A percentile compares a stretch with the other conserved stretches of the same genome.
Conservation (phyloP, 805 yeast genomes). For the Candida gorgasii region DNA sequence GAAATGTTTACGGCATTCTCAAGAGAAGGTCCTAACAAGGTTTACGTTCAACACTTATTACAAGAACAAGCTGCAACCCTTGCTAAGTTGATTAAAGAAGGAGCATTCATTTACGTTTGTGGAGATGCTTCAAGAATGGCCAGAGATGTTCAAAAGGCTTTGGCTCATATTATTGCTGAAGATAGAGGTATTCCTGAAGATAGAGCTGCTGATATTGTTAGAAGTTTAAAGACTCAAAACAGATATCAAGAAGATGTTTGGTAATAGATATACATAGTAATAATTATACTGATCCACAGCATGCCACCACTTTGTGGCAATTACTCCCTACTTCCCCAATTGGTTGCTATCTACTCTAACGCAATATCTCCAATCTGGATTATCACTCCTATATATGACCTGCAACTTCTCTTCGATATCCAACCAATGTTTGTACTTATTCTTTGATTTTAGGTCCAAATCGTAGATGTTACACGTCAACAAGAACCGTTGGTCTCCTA, state of each 20-base stretch:
- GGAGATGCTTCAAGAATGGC: constrained; percentile 98
- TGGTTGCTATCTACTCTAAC: constrained; percentile 13
- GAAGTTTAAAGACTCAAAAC: constrained; percentile 77
- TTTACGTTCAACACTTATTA: constrained; percentile 84
- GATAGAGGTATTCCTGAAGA: constrained; percentile 64
- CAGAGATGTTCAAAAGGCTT: constrained; percentile 78
- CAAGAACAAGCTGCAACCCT: constrained; percentile 53
- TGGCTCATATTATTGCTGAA: constrained; percentile 60
- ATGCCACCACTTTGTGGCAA: too few relatives aligned
- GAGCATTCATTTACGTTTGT: constrained; percentile 92
- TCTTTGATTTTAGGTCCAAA: constrained; percentile 47
- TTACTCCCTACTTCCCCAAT: too few relatives aligned
- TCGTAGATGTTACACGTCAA: constrained; percentile 46
- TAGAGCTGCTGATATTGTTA: constrained; percentile 74
- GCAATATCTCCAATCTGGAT: constrained; percentile 32
- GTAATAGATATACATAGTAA: constrained; percentile 43
- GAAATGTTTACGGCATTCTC: constrained; percentile 84
- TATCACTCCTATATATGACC: constrained; percentile 30
- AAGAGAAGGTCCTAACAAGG: constrained; percentile 61
- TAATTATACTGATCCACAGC: neutral
- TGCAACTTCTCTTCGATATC: constrained; percentile 41
- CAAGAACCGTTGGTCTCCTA: constrained; percentile 27
- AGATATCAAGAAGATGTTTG: constrained; percentile 97
- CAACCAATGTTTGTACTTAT: constrained; percentile 48
- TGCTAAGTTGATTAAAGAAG: constrained; percentile 56